Percentiles rank a stretch among this genome's conserved stretches.
Evolutionary conservation across 139 green algal species (phyloP).

Genomic region (Zygnema circumcarinatum): DNA sequence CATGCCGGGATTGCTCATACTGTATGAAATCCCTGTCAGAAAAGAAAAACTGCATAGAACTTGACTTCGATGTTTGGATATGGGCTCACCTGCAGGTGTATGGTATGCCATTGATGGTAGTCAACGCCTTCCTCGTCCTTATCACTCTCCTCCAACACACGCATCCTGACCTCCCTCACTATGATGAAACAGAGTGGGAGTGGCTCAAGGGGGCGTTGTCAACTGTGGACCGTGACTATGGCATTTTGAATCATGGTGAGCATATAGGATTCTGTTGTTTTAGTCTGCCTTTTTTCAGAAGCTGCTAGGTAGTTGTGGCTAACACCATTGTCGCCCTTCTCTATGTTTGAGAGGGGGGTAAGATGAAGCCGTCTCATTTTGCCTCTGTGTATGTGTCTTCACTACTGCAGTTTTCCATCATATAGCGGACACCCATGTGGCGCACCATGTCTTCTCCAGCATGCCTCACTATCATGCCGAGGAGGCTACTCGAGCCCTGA

Average conservation of each 20-base stretch:
- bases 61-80: not conserved
- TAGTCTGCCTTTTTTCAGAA: slow-evolving; percentile 14
- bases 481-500: slow-evolving; percentile 78
- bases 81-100: slow-evolving; percentile 67
- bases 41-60: no score
- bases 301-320: not conserved
- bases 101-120: slow-evolving; percentile 81
- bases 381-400: no score
- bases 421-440: slow-evolving; percentile 92
- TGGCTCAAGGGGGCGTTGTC: slow-evolving; percentile 87
- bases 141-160: slow-evolving; percentile 90
- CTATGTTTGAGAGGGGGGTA: no score
- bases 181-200: slow-evolving; percentile 82
- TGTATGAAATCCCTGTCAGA: no score
- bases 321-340: no score
- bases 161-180: slow-evolving; percentile 85
- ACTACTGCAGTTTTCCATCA: slow-evolving; percentile 48
- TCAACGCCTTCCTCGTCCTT: slow-evolving; percentile 87
- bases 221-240: slow-evolving; percentile 87
- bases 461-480: slow-evolving; percentile 93
- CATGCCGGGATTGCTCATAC: no score
- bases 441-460: slow-evolving; percentile 89
- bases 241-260: slow-evolving; percentile 62
- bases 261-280: not conserved
- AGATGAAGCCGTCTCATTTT: no score